Evolutionary conservation across 345 rosid species (phyloP), one percentile per base, ranked within the genome.

Genomic region (Salix viminalis): DNA sequence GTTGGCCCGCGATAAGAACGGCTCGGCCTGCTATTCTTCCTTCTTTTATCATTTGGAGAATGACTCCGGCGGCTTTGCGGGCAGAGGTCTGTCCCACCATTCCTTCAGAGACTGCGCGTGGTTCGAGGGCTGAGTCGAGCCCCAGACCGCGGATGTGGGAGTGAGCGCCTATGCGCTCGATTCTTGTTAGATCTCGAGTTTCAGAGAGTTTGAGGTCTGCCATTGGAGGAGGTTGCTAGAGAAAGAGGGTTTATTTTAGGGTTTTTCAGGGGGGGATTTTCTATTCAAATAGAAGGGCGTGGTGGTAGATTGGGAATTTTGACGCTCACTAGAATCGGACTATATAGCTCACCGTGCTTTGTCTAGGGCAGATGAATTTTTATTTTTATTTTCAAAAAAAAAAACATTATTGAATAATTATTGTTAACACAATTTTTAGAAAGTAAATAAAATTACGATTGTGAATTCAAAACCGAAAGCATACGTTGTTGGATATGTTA

Each of bases 121-220:
- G 85, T 83, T 95, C 99, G 9, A 95, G 87, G 28, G 91, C 76
- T 7, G 98, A 90, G 85, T 95, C 98, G 18, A 95, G 94, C 70
- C 99, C 99, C 0, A 95, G 87, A 7, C 98, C 98, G 10, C 96
- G 89, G 81, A 95, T 93, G 85, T 93, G 99, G 21, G 99, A 95
- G 85, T 95, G 99, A 21, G 98, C 97, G 15, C 99, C 99, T 21
- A 91, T 93, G 64, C 97, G 88, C 83, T 95, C 99, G 5, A 95
- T 91, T 83, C 98, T 90, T 60, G 99, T 95, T 10, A 95, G 85
- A 82, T 95, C 99, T 24, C 91, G 88, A 70, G 83, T 81, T 72
- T 91, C 97, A 0, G 98, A 90, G 8, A 96, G 87, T 82, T 88
- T 93, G 19, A 93, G 81, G 84, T 93, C 96, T 64, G 89, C 92